Evolutionary conservation across 2,329 filamentous ascomycete species (phyloP), one percentile per base, ranked within the genome.

Genomic region (Nothophaeocryptopus gaeumannii): DNA sequence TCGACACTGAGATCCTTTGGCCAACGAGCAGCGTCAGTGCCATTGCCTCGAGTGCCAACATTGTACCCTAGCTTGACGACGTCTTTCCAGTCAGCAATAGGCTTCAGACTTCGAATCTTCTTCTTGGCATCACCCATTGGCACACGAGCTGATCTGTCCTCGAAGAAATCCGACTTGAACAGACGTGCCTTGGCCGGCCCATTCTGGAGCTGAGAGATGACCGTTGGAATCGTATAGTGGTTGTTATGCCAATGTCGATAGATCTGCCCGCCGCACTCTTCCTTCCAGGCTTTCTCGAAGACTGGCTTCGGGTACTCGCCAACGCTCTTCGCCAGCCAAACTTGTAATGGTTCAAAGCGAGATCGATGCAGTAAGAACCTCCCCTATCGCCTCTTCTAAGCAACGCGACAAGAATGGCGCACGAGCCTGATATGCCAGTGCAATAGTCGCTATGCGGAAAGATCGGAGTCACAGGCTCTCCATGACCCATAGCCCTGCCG

Each of bases 321-420:
- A 4, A 48, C 45, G 11, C n/a, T 20, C 9, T 41, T 30, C 26
- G 39, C 37, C 2, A 48, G 30, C 45, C 45, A 48, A 13, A 20
- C 12, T 29, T 48, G 26, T 48, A 48, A 15, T 48, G 30, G 29
- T 48, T 48, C 29, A 48, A 31, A 5, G 45, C 45, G 9, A 41
- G 12, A 20, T 48, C 45, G 12, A 42, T 13, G 35, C 11, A 29
- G 14, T 42, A 48, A 12, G 14, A 31, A 3, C 45, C 45, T 7
- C 45, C 45, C 10, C 16, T 13, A 10, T 48, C 45, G 10, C 12
- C 45, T 8, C 45, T 16, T 8, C 30, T 5, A 5, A 41, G 34
- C 5, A 48, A 31, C 7, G 45, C 45, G 30, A 35, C 34, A 5
- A 48, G 38, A 9, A 41, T 20, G 5, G 45, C 45, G 31, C 45